A percentile compares a stretch with the other conserved stretches of the same genome.
Conservation (phyloP, 768 basidiomycete genomes). For the Solioccasus polychromus region DNA sequence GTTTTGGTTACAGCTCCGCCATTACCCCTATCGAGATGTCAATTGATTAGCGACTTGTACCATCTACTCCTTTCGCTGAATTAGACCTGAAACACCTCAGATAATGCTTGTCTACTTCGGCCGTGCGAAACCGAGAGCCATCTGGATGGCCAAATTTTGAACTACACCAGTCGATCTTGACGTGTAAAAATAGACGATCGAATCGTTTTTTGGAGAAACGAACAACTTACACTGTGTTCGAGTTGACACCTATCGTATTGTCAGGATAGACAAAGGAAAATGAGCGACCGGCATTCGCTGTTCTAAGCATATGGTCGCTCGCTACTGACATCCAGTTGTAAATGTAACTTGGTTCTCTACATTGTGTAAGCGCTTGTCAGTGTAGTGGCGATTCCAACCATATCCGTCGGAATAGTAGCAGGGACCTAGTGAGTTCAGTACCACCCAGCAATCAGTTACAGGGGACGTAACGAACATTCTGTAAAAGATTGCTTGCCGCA, state of each 20-base stretch:
- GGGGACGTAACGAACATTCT: conserved; percentile 19
- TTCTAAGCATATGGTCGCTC: conserved; percentile 16
- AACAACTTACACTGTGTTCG: conserved; percentile 18
- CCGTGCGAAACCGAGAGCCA: conserved; percentile 15
- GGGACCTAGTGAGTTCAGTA: conserved; percentile 3
- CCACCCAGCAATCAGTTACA: neutral
- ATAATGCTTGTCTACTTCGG: conserved; percentile 16
- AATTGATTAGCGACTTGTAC: conserved; percentile 12
- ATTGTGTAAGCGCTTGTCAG: conserved; percentile 16
- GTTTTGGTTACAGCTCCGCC: conserved; percentile 18
- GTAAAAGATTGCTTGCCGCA: conserved; percentile 20
- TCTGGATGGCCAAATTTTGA: conserved; percentile 22
- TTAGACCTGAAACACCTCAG: conserved; percentile 26
- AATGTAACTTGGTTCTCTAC: conserved; percentile 14
- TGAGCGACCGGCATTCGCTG: conserved; percentile 15
- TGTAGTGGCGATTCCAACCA: conserved; percentile 15
- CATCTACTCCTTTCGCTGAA: conserved; percentile 19
- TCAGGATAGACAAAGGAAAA: conserved; percentile 12
- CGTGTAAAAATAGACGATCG: neutral
- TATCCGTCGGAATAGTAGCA: conserved; percentile 15
- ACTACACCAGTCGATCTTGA: conserved; percentile 22
- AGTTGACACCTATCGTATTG: conserved; percentile 18
- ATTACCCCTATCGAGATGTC: conserved; percentile 24
- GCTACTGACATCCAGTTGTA: conserved; percentile 19
- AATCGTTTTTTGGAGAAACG: neutral